Percentiles rank a stretch among this genome's conserved stretches.
phyloP scores from a whole-genome alignment of 2,329 filamentous ascomycete genomes.

The Thielaviopsis punctulata region DNA sequence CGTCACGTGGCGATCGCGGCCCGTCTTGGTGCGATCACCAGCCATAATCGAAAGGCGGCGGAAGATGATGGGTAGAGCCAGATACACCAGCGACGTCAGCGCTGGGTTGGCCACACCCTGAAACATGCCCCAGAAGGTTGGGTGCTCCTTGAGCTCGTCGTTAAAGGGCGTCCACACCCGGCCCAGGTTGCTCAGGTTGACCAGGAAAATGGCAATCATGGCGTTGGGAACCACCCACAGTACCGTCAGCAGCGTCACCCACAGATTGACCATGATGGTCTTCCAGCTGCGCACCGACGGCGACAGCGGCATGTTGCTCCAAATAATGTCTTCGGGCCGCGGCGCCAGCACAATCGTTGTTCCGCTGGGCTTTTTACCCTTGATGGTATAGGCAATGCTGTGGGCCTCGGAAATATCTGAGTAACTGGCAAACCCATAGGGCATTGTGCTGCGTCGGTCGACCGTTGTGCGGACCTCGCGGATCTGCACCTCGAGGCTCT shows the following conservation, averaged over 20 bases:
- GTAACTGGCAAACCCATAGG: constrained; percentile 91
- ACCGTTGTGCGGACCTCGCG: constrained; percentile 65
- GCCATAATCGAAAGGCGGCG: constrained; percentile 66
- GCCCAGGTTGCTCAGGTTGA: constrained; percentile 68
- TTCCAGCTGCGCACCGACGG: constrained; percentile 53
- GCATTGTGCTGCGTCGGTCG: constrained; percentile 73
- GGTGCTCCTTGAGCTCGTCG: constrained; percentile 41
- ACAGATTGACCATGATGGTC: constrained; percentile 63
- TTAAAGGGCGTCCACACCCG: constrained; percentile 64
- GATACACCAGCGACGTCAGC: constrained; percentile 71
- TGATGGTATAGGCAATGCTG: constrained; percentile 63
- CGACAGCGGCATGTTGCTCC: constrained; percentile 73
- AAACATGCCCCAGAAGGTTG: constrained; percentile 62
- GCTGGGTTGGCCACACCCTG: constrained; percentile 86
- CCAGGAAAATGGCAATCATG: constrained; percentile 81
- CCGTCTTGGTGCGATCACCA: constrained; percentile 82
- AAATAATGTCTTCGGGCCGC: constrained; percentile 80
- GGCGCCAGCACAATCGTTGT: constrained; percentile 66
- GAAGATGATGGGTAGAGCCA: constrained; percentile 80
- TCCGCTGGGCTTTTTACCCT: constrained; percentile 64
- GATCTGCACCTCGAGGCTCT: constrained; percentile 65
- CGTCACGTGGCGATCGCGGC: constrained; percentile 78
- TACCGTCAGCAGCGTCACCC: constrained; percentile 64
- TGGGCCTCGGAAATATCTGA: constrained; percentile 78
- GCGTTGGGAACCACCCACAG: constrained; percentile 87